A percentile compares a stretch with the other conserved stretches of the same genome.
Conservation (phyloP, 208 protist species). For the Trypanosoma mega region DNA sequence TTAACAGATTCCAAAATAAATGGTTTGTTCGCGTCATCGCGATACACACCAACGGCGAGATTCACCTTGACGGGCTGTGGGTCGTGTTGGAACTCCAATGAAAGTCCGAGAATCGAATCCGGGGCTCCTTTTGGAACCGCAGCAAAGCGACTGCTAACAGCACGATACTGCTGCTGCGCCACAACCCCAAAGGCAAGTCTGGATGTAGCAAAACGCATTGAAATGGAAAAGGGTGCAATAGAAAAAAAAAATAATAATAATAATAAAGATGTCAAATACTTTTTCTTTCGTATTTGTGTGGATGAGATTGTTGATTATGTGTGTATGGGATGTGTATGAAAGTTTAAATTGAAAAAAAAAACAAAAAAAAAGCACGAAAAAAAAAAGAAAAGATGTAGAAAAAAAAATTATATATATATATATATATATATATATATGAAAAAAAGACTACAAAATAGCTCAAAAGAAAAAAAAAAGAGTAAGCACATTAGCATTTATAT, state of each 20-base stretch:
- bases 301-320: no score
- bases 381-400: conserved; percentile 8
- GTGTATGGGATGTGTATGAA: no score
- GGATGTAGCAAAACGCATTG: background rate
- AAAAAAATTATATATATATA: conserved; percentile 17
- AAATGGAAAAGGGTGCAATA: conserved; percentile 9
- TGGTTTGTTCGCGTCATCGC: conserved; percentile 90
- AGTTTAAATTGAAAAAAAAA: conserved; percentile 6
- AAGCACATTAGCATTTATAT: background rate
- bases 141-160: conserved; percentile 36
- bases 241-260: conserved; percentile 2
- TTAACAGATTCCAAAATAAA: conserved; percentile 91
- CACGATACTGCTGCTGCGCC: background rate
- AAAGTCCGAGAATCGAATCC: conserved; percentile 77
- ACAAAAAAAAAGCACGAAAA: background rate
- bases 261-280: no score
- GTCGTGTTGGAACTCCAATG: conserved; percentile 68
- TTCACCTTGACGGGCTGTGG: conserved; percentile 92
- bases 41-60: conserved; percentile 97
- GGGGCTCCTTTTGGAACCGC: conserved; percentile 46
- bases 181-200: background rate
- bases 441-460: background rate
- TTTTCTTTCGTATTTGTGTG: no score
- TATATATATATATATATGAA: conserved; percentile 2
- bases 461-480: conserved; percentile 6